Percentiles rank a stretch among this genome's conserved stretches.
Evolutionary conservation across 2,329 filamentous ascomycete genomes (phyloP).

Genomic region (Monosporascus sp.): DNA sequence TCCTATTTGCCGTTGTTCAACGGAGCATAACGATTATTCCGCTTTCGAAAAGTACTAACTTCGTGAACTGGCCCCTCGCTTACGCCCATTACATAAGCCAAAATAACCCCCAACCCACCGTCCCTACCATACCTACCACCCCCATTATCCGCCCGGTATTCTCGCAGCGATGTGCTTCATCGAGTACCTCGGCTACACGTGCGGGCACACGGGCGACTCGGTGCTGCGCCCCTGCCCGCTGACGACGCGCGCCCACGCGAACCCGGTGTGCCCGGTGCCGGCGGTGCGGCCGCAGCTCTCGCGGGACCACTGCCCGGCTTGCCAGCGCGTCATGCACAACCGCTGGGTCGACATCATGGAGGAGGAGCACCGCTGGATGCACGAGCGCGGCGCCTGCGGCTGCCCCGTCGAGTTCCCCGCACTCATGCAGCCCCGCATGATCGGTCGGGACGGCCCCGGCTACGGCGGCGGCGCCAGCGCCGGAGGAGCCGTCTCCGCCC

Average conservation of each 20-base stretch:
- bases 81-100: too few relatives aligned
- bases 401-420: slow-evolving; percentile 34
- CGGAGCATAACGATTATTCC: too few relatives aligned
- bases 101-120: too few relatives aligned
- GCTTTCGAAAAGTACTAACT: too few relatives aligned
- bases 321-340: slow-evolving; percentile 33
- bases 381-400: slow-evolving; percentile 37
- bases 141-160: background rate
- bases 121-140: background rate
- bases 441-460: slow-evolving; percentile 8
- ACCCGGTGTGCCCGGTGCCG: slow-evolving; percentile 29
- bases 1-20: too few relatives aligned
- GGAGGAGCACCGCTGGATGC: slow-evolving; percentile 39
- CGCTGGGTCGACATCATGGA: slow-evolving; percentile 35
- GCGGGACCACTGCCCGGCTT: slow-evolving; percentile 32
- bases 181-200: slow-evolving; percentile 41
- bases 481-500: too few relatives aligned
- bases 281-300: slow-evolving; percentile 27
- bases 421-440: slow-evolving; percentile 28
- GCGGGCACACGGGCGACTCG: slow-evolving; percentile 39
- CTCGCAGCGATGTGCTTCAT: slow-evolving; percentile 39
- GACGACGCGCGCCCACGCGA: slow-evolving; percentile 31
- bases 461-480: background rate
- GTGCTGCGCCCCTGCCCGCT: slow-evolving; percentile 38
- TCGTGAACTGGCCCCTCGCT: too few relatives aligned